Percentiles rank a stretch among this genome's conserved stretches.
phyloP scores from a whole-genome alignment of 129 eudicot genomes.

The Helianthus annuus region DNA sequence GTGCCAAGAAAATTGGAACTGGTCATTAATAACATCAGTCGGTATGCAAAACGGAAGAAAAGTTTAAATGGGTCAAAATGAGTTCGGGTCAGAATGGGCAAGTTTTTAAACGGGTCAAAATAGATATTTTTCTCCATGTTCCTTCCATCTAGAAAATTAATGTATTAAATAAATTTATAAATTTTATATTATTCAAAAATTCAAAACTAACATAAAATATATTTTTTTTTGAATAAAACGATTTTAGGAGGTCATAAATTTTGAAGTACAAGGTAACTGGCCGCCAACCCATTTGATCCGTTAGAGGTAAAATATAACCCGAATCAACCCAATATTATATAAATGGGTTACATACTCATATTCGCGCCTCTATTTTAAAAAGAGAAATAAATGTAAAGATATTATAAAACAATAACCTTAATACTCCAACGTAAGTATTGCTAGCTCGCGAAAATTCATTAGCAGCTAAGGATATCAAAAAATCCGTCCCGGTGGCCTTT shows the following conservation, averaged over 20 bases:
- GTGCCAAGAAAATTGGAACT: slow-evolving; percentile 89
- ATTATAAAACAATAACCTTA: slow-evolving; percentile 47
- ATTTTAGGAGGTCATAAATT: neutral
- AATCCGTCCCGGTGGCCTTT: slow-evolving; percentile 60
- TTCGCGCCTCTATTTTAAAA: neutral
- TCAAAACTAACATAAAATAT: neutral
- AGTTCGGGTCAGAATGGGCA: neutral
- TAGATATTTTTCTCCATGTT: neutral
- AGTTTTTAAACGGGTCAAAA: neutral
- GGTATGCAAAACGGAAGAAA: slow-evolving; percentile 7
- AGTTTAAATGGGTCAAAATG: neutral
- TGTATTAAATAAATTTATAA: neutral
- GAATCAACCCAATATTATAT: neutral
- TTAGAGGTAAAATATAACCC: neutral
- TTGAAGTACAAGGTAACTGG: neutral
- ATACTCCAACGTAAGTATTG: slow-evolving; percentile 64
- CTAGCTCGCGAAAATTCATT: slow-evolving; percentile 55
- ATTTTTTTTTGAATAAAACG: neutral
- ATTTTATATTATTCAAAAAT: neutral
- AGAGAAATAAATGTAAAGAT: neutral
- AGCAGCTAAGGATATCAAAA: slow-evolving; percentile 52
- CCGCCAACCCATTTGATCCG: neutral
- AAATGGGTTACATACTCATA: neutral
- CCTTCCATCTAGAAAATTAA: neutral
- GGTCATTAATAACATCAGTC: slow-evolving; percentile 19